Conservation (phyloP, 2,329 filamentous ascomycete species). For the Penicillium capsulatum region DNA sequence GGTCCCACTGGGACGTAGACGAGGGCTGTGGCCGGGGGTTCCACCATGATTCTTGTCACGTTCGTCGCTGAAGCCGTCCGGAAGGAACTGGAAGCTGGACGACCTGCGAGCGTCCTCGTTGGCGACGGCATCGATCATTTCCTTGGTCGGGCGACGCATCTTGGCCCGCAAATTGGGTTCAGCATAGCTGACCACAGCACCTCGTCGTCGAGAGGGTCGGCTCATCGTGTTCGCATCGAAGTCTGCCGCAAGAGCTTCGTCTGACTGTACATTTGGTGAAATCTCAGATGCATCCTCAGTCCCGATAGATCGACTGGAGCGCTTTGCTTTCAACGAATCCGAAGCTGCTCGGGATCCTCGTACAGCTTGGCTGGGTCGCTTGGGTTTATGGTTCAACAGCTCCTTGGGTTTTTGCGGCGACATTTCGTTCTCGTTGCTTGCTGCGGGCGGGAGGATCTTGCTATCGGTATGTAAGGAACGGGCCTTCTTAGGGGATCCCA, state of each 20-base stretch:
- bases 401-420: conserved; percentile 16
- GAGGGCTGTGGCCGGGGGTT: conserved; percentile 1
- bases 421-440: conserved; percentile 13
- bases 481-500: conserved; percentile 31
- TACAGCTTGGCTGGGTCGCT: conserved; percentile 7
- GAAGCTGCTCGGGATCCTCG: conserved; percentile 6
- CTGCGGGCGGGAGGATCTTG: conserved; percentile 11
- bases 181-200: conserved; percentile 70
- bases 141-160: conserved; percentile 75
- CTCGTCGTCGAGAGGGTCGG: conserved; percentile 63
- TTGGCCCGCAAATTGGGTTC: conserved; percentile 78
- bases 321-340: conserved; percentile 13
- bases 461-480: conserved; percentile 13
- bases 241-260: conserved; percentile 12
- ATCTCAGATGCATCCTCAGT: conserved; percentile 3
- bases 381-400: conserved; percentile 7
- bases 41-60: conserved; percentile 3
- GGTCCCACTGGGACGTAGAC: background rate
- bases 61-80: conserved; percentile 39
- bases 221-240: conserved; percentile 46
- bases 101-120: conserved; percentile 48
- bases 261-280: background rate
- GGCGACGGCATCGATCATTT: conserved; percentile 68
- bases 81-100: conserved; percentile 44
- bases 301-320: conserved; percentile 8